A percentile compares a stretch with the other conserved stretches of the same genome.
Evolutionary conservation across 768 basidiomycete genomes (phyloP).

Genomic region (Leccinum subgranulosum): DNA sequence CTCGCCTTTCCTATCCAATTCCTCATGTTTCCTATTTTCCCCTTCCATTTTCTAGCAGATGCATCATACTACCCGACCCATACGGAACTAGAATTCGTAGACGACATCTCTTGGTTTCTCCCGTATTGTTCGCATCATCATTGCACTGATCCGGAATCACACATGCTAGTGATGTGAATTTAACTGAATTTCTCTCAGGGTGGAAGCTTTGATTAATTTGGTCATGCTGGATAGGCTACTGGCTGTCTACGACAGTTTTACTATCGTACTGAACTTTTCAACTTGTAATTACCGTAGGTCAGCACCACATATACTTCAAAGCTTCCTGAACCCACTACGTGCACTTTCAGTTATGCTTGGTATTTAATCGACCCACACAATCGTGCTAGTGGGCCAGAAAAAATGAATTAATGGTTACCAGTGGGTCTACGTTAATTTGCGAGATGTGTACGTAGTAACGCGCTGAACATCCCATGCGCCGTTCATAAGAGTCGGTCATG

Average conservation of each 20-base stretch:
- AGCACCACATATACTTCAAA: not conserved
- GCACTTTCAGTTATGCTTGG: not conserved
- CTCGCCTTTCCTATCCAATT: not conserved
- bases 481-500: too few relatives aligned
- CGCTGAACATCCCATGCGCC: not conserved
- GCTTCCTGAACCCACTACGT: not conserved
- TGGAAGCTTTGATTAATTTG: not conserved
- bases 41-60: not conserved
- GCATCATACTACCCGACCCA: slow-evolving; percentile 1
- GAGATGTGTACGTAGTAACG: not conserved
- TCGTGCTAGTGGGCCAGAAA: not conserved
- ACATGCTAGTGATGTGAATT: not conserved
- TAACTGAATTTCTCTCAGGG: not conserved
- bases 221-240: not conserved
- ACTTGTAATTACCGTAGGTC: slow-evolving; percentile 4
- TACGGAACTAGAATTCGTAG: slow-evolving; percentile 5
- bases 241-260: not conserved
- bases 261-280: not conserved
- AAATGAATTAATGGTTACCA: not conserved
- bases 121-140: not conserved
- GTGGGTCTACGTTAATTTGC: not conserved
- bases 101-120: not conserved
- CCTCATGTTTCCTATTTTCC: not conserved
- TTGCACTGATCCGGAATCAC: not conserved
- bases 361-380: not conserved